These are phyloP conservation scores for Fusarium sp. DNA, from an alignment of 2,329 filamentous ascomycete species.

Conservation along the genomic window DNA sequence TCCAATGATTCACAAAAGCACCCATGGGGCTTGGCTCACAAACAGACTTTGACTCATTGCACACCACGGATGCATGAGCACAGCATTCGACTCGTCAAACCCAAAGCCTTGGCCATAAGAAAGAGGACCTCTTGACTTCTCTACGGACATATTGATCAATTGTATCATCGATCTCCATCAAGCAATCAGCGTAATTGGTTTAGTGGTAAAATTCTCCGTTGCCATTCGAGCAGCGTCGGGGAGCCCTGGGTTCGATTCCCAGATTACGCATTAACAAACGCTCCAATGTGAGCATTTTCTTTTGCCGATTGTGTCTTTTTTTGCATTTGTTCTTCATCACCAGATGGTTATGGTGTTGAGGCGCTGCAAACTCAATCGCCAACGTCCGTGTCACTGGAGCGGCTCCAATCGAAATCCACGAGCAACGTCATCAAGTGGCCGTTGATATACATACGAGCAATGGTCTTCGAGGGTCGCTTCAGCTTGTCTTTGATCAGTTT, in stretches of 20 bases:
- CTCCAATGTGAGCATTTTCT: rapidly evolving
- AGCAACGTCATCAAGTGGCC: rapidly evolving
- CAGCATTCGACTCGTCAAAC: background rate
- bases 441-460: background rate
- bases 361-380: too few relatives aligned
- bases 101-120: rapidly evolving
- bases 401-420: background rate
- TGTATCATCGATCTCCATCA: background rate
- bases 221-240: conserved; percentile 27
- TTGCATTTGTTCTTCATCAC: background rate
- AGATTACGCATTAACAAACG: conserved; percentile 10
- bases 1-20: background rate
- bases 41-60: rapidly evolving
- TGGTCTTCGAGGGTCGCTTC: too few relatives aligned
- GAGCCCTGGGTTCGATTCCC: conserved; percentile 38
- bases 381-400: rapidly evolving
- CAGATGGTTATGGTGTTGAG: background rate
- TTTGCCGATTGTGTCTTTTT: background rate
- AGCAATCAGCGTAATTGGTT: conserved; percentile 32
- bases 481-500: background rate
- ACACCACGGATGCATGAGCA: too few relatives aligned
- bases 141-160: rapidly evolving
- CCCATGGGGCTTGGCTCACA: rapidly evolving
- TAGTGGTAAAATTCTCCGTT: conserved; percentile 40
- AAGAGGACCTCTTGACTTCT: rapidly evolving